These are phyloP conservation scores for Circinella minor DNA, from an alignment of 371 early-diverging fungal species.

Conservation along the genomic window DNA sequence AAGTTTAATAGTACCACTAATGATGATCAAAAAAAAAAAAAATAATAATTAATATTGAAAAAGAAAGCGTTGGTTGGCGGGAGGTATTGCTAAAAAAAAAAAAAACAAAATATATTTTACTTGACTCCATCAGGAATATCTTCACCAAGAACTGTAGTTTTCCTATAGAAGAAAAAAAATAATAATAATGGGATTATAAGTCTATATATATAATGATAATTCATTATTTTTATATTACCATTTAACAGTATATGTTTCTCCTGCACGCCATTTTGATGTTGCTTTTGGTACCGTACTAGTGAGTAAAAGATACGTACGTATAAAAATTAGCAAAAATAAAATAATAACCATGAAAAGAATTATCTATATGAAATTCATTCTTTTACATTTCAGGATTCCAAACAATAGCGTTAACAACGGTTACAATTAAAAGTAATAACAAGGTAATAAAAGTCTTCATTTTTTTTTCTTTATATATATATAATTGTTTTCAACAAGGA, in stretches of 20 bases:
- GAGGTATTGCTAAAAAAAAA: not conserved
- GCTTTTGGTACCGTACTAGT: slow-evolving; percentile 16
- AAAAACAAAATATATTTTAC: slow-evolving; percentile 13
- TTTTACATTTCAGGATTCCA: slow-evolving; percentile 22
- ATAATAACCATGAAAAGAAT: not conserved
- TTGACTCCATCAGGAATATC: slow-evolving; percentile 17
- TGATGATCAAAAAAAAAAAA: no score
- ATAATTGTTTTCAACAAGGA: not conserved
- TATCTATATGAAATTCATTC: not conserved
- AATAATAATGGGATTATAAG: not conserved
- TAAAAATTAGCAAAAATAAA: not conserved
- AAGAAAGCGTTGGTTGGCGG: not conserved
- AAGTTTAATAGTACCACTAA: slow-evolving; percentile 36
- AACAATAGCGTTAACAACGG: slow-evolving; percentile 13
- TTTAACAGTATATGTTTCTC: slow-evolving; percentile 22
- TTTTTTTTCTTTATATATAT: not conserved
- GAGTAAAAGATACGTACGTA: not conserved
- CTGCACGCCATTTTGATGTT: slow-evolving; percentile 25
- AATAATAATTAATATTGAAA: no score
- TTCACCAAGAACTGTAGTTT: slow-evolving; percentile 8
- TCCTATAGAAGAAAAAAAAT: no score
- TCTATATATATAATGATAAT: no score
- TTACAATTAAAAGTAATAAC: not conserved
- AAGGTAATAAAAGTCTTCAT: not conserved
- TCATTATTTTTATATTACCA: no score